These are phyloP conservation scores for Barnettozyma hawaiiensis DNA, from an alignment of 1,139 yeast species.

Conservation along the genomic window DNA sequence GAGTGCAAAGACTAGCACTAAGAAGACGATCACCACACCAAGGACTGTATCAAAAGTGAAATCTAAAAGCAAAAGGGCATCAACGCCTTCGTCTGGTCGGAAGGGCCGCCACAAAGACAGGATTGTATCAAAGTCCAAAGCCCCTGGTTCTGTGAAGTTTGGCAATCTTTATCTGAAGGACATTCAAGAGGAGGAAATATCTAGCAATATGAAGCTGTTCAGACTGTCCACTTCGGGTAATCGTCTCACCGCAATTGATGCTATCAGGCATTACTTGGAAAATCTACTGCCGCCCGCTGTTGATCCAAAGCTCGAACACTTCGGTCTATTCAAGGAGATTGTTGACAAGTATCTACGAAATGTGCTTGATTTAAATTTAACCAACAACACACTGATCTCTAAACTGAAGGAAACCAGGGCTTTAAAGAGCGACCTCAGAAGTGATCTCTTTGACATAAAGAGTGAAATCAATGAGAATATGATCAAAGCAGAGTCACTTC, in stretches of 20 bases:
- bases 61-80: background rate
- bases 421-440: conserved; percentile 38
- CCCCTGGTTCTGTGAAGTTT: background rate
- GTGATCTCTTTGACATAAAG: conserved; percentile 36
- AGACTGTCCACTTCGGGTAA: conserved; percentile 23
- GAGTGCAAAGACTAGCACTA: background rate
- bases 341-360: conserved; percentile 26
- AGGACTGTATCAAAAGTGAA: background rate
- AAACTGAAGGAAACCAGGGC: conserved; percentile 36
- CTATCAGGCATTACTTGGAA: conserved; percentile 28
- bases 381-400: conserved; percentile 37
- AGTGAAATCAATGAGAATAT: conserved; percentile 34
- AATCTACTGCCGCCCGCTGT: conserved; percentile 23
- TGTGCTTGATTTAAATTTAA: conserved; percentile 31
- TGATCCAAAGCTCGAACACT: background rate
- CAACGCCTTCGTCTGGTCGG: background rate
- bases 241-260: conserved; percentile 30
- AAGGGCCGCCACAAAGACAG: background rate
- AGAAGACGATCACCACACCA: background rate
- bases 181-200: conserved; percentile 8
- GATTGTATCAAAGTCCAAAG: background rate
- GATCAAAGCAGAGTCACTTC: conserved; percentile 34
- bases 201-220: conserved; percentile 13
- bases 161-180: background rate
- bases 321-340: conserved; percentile 9